Base-by-base conservation (phyloP, 768 basidiomycete genomes). In the Pleurotus eryngii region DNA sequence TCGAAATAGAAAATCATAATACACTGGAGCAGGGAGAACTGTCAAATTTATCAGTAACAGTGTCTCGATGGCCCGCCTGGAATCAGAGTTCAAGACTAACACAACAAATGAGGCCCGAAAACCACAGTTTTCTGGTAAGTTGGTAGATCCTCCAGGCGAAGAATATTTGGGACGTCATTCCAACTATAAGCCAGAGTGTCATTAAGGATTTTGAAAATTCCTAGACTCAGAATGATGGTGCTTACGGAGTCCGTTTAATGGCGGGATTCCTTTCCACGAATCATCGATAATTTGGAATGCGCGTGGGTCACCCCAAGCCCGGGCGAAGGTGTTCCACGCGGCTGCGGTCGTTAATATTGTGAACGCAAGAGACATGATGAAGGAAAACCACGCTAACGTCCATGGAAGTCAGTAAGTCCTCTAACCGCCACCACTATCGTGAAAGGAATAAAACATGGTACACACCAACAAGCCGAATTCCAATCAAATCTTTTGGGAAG, bases 281-380 rank as follows among this genome's bases (percentile, higher is more conserved):
- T 39, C 6, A 20, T 53, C 51, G 22, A 66, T 20, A 18, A 46
- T 40, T 4, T 26, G 20, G 18, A 65, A 38, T n/a, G 49, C 24
- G 7, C 43, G 49, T 7, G 49, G 37, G n/a, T 61, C 57, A 12
- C 65, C 65, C 65, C 65, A 66, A 22, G 62, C 62, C 22, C 20
- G 14, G 11, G 56, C 63, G 15, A 60, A 59, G 6, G 38, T 17
- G 20, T 60, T 46, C 61, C 63, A 64, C 5, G 60, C 63, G 3
- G 58, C 63, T 15, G 60, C 61, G 3, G 58, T 63, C 9, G 47
- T 27, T 30, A 66, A 57, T 18, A 60, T 38, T 14, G 60, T 64
- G 37, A 61, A 57, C 17, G 57, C 24, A 24, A 9, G 53, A 14
- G 9, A 64, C 39, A 47, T 62, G 55, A 12, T 57, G 18, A 26